Percentiles rank a stretch among this genome's conserved stretches.
Evolutionary conservation across 192 early-diverging fungal species (phyloP).

Genomic region (Mortierella alpina): DNA sequence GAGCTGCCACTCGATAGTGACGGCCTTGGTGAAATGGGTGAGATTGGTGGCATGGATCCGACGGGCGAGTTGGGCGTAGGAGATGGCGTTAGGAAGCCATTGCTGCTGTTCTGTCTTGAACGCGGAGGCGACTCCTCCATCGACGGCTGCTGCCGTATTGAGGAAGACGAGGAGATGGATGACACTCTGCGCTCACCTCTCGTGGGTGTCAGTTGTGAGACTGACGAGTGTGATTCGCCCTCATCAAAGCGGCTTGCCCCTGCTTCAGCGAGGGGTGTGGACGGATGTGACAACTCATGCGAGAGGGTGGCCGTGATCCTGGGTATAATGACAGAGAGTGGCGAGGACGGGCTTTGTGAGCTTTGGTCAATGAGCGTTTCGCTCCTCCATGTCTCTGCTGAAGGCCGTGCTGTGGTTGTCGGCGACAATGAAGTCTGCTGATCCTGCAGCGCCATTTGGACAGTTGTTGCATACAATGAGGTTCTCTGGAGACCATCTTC

Average conservation of each 20-base stretch:
- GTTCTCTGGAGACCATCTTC: too few relatives aligned
- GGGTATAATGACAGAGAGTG: slow-evolving; percentile 26
- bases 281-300: not conserved
- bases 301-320: slow-evolving; percentile 11
- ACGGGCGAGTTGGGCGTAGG: slow-evolving; percentile 9
- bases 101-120: slow-evolving; percentile 6
- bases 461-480: not conserved
- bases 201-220: not conserved
- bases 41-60: slow-evolving; percentile 25
- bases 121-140: not conserved
- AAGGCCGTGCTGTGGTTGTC: not conserved
- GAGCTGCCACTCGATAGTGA: not conserved
- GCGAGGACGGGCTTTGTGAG: not conserved
- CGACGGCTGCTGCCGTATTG: not conserved
- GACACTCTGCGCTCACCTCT: not conserved
- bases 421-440: not conserved
- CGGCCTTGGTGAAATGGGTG: slow-evolving; percentile 21
- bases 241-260: not conserved
- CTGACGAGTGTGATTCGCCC: slow-evolving; percentile 8
- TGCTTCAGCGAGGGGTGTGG: not conserved
- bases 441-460: not conserved
- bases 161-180: not conserved
- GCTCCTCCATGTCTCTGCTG: not conserved
- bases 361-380: not conserved
- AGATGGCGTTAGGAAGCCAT: slow-evolving; percentile 11